Evolutionary conservation across 2,329 filamentous ascomycete genomes (phyloP).

Genomic region (Tolypocladium guangdongense): DNA sequence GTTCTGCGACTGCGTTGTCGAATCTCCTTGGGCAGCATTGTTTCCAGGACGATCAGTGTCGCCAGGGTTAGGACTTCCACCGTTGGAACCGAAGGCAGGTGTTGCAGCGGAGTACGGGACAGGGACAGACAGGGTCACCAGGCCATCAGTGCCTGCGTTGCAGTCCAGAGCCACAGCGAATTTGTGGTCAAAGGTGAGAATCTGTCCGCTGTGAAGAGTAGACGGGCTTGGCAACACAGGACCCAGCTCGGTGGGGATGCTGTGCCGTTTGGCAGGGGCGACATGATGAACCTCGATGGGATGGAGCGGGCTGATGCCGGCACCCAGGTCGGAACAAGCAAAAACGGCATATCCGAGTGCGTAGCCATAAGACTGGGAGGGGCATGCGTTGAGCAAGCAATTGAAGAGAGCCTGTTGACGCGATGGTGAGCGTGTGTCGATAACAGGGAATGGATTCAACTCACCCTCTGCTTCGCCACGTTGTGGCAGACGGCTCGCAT

Average conservation of each 20-base stretch:
- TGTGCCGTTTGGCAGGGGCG: slow-evolving; percentile 4
- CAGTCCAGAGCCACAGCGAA: slow-evolving; percentile 17
- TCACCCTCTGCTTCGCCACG: slow-evolving; percentile 13
- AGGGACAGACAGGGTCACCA: slow-evolving; percentile 18
- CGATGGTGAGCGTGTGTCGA: neutral
- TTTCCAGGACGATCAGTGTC: neutral
- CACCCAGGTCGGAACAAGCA: slow-evolving; percentile 15
- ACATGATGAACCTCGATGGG: slow-evolving; percentile 16
- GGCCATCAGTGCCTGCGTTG: slow-evolving; percentile 18
- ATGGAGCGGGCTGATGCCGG: slow-evolving; percentile 16
- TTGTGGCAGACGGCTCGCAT: slow-evolving; percentile 4
- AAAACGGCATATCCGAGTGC: slow-evolving; percentile 16
- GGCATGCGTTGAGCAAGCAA: slow-evolving; percentile 18
- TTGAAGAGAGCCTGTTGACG: slow-evolving; percentile 16
- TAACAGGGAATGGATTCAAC: neutral
- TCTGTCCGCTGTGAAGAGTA: neutral
- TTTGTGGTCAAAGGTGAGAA: slow-evolving; percentile 9
- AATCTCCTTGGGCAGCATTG: neutral
- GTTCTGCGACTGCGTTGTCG: neutral
- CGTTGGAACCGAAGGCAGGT: neutral
- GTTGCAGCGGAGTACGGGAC: slow-evolving; percentile 6
- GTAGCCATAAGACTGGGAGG: slow-evolving; percentile 15
- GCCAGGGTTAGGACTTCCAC: neutral
- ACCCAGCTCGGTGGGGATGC: neutral
- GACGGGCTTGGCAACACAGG: slow-evolving; percentile 1